phyloP scores from a whole-genome alignment of 371 early-diverging fungal species.

The Mucor irregularis region DNA sequence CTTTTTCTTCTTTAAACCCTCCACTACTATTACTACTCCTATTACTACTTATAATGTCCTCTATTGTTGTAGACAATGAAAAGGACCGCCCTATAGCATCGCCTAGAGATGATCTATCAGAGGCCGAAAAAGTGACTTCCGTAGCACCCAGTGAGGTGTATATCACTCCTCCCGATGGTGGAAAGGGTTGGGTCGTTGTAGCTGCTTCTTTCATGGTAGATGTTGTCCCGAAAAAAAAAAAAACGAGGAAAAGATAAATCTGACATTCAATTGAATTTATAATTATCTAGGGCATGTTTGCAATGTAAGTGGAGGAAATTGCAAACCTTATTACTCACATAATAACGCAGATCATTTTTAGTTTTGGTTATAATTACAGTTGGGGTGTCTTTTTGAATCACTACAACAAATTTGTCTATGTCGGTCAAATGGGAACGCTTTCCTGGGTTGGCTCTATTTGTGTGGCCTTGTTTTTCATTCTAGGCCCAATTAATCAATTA shows the following conservation, averaged over 20 bases:
- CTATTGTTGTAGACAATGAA: background rate
- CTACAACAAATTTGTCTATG: constrained; percentile 23
- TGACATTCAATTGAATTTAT: constrained; percentile 2
- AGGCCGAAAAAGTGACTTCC: constrained; percentile 7
- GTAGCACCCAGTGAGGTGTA: background rate
- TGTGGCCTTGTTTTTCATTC: constrained; percentile 30
- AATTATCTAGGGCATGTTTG: constrained; percentile 26
- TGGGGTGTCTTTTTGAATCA: constrained; percentile 32
- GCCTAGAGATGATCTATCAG: constrained; percentile 1
- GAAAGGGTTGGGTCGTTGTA: constrained; percentile 49
- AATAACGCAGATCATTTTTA: no score
- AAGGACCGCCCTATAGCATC: background rate
- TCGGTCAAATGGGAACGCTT: constrained; percentile 23
- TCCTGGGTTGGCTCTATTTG: constrained; percentile 42
- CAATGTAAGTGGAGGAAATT: constrained; percentile 18
- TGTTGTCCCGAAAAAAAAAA: background rate
- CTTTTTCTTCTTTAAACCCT: background rate
- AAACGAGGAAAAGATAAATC: background rate
- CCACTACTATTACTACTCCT: background rate
- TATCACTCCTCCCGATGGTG: constrained; percentile 38
- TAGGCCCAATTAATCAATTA: constrained; percentile 30
- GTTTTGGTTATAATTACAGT: constrained; percentile 35
- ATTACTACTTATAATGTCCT: background rate
- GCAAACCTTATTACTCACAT: background rate
- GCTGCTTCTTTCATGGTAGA: constrained; percentile 47